Evolutionary conservation across 306 rosid genomes (phyloP).

Genomic region (Cucurbita pepo): DNA sequence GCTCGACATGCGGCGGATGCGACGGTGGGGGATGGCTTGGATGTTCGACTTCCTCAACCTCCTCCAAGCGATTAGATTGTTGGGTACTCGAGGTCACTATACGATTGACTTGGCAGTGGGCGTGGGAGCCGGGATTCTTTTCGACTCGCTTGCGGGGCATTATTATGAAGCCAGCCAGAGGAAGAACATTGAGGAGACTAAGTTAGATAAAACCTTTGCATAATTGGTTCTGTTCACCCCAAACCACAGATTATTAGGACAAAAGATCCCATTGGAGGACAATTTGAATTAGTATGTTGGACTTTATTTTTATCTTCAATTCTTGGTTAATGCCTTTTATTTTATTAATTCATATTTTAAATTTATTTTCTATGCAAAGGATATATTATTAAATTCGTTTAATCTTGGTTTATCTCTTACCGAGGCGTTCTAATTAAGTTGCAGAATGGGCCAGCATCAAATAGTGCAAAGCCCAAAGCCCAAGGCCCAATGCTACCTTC

Average conservation of each 20-base stretch:
- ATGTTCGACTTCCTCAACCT: slow-evolving; percentile 49
- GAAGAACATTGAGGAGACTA: not conserved
- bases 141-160: slow-evolving; percentile 66
- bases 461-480: no score
- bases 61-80: slow-evolving; percentile 53
- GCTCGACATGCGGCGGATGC: slow-evolving; percentile 77
- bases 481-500: no score
- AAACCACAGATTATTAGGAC: not conserved
- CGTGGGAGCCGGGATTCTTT: slow-evolving; percentile 77
- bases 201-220: not conserved
- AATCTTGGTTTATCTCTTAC: no score
- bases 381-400: no score
- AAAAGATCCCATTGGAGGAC: not conserved
- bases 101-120: slow-evolving; percentile 83
- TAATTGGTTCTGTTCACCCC: not conserved
- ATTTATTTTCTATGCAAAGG: no score
- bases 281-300: not conserved
- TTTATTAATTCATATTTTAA: not conserved
- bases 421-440: no score
- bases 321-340: no score
- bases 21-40: slow-evolving; percentile 58
- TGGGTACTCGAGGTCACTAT: slow-evolving; percentile 84
- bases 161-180: slow-evolving; percentile 52
- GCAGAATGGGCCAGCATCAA: no score
- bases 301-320: not conserved